These are phyloP conservation scores for Phytophthora vignae DNA, from an alignment of 352 stramenopile genomes.

Conservation along the genomic window DNA sequence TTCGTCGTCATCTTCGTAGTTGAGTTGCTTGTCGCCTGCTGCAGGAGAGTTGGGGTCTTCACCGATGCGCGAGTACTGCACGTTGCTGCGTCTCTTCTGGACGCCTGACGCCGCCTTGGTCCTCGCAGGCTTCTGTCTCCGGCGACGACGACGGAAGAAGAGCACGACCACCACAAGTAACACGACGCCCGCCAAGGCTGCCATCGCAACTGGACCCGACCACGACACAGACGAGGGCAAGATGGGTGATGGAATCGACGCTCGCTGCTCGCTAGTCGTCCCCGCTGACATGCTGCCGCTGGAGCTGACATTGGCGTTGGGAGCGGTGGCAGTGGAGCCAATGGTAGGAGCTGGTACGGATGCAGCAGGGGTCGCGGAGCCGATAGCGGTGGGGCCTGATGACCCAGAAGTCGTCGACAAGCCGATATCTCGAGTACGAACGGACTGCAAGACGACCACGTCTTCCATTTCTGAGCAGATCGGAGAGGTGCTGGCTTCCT, in stretches of 20 bases:
- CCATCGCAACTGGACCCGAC: constrained; percentile 33
- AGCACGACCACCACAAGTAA: constrained; percentile 29
- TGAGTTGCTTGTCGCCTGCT: neutral
- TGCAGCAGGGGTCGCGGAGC: neutral
- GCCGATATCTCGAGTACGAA: constrained; percentile 23
- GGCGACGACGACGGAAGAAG: constrained; percentile 18
- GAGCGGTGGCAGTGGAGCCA: neutral
- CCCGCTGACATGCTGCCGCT: constrained; percentile 10
- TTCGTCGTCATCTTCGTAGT: constrained; percentile 25
- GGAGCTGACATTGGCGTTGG: neutral
- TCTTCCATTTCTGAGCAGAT: constrained; percentile 48
- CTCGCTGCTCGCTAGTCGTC: constrained; percentile 4
- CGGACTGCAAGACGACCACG: constrained; percentile 30
- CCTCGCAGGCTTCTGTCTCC: constrained; percentile 14
- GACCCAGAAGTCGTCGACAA: neutral
- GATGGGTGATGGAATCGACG: constrained; percentile 25
- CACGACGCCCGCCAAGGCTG: constrained; percentile 19
- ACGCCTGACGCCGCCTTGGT: constrained; percentile 16
- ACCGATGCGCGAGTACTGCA: constrained; percentile 40
- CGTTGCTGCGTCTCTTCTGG: constrained; percentile 26
- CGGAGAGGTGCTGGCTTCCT: neutral
- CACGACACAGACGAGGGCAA: constrained; percentile 30
- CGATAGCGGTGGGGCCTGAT: neutral
- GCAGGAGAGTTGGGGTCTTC: constrained; percentile 20
- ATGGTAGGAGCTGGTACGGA: neutral